Percentiles rank a stretch among this genome's conserved stretches.
Evolutionary conservation across 768 basidiomycete species (phyloP).

Genomic region (Phylloporus scabripes): DNA sequence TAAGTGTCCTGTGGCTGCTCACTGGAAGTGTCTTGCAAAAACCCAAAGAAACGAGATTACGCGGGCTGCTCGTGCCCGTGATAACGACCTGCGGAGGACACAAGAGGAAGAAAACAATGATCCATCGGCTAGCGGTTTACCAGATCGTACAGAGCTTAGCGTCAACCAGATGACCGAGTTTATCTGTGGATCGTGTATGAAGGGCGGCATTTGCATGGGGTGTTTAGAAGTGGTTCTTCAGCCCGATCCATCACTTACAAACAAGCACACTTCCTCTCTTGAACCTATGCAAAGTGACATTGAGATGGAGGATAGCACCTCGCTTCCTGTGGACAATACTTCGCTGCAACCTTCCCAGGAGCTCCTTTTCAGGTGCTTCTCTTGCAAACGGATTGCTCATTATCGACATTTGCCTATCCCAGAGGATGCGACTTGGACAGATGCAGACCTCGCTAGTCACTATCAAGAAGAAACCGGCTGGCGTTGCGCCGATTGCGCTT

Average conservation of each 20-base stretch:
- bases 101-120: conserved; percentile 21
- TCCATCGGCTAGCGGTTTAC: conserved; percentile 28
- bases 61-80: conserved; percentile 54
- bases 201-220: conserved; percentile 73
- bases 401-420: conserved; percentile 66
- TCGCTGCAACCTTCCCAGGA: conserved; percentile 28
- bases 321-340: conserved; percentile 9
- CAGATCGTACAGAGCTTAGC: conserved; percentile 43
- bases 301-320: conserved; percentile 32
- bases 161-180: conserved; percentile 68
- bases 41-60: conserved; percentile 69
- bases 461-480: conserved; percentile 55
- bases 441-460: conserved; percentile 46
- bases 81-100: conserved; percentile 37
- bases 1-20: conserved; percentile 69
- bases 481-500: conserved; percentile 76
- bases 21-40: conserved; percentile 69
- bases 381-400: conserved; percentile 80
- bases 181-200: conserved; percentile 67
- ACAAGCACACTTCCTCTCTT: conserved; percentile 13
- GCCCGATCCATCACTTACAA: conserved; percentile 34
- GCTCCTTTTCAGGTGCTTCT: conserved; percentile 74
- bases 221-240: conserved; percentile 56
- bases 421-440: conserved; percentile 30
- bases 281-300: conserved; percentile 21